phyloP scores from a whole-genome alignment of 108 stramenopile species.

The Cyclostephanos invisitatus region DNA sequence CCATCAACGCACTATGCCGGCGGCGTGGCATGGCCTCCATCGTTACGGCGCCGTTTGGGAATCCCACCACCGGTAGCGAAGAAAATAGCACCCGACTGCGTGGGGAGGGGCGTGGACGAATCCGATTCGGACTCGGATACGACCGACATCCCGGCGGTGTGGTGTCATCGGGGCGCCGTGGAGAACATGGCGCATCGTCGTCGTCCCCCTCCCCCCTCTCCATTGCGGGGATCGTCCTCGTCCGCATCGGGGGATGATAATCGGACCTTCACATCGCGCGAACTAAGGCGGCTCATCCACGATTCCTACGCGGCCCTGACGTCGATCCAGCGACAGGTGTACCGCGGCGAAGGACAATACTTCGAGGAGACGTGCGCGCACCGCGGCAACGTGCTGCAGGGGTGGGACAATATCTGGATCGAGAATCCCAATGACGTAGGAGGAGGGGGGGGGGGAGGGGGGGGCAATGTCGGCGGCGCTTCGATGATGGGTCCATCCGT shows the following conservation, averaged over 20 bases:
- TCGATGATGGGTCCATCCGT: not conserved
- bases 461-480: not conserved
- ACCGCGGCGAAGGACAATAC: constrained; percentile 78
- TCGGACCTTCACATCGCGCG: constrained; percentile 10
- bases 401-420: constrained; percentile 68
- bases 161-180: too few relatives aligned
- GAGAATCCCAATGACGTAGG: constrained; percentile 23
- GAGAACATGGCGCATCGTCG: not conserved
- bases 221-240: too few relatives aligned
- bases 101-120: constrained; percentile 3
- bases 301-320: constrained; percentile 41
- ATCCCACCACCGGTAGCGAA: constrained; percentile 1
- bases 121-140: constrained; percentile 1
- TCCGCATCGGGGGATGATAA: not conserved
- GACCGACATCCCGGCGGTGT: not conserved
- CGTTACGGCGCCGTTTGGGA: constrained; percentile 36
- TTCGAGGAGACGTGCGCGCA: constrained; percentile 62
- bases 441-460: not conserved
- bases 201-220: not conserved
- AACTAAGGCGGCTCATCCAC: constrained; percentile 34
- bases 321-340: constrained; percentile 70
- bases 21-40: constrained; percentile 31
- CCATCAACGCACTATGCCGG: not conserved
- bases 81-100: not conserved
- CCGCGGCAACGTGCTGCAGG: constrained; percentile 64